Conservation (phyloP, 2,329 filamentous ascomycete species). For the Phyllosticta capitalensis region DNA sequence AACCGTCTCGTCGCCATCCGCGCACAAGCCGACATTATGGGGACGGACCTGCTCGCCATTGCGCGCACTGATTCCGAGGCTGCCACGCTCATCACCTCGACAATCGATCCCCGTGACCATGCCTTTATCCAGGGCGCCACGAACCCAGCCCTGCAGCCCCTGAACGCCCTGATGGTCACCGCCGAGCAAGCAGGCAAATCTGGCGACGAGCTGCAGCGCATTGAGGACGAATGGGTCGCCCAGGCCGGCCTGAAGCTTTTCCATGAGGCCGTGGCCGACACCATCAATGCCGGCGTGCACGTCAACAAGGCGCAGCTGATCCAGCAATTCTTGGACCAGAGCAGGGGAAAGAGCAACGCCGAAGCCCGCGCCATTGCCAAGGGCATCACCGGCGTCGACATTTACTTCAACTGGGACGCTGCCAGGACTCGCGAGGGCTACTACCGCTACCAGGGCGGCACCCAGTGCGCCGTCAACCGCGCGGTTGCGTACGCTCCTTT, state of each 20-base stretch:
- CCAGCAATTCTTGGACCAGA: slow-evolving; percentile 54
- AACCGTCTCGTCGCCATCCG: slow-evolving; percentile 94
- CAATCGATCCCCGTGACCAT: slow-evolving; percentile 92
- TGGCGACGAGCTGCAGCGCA: slow-evolving; percentile 72
- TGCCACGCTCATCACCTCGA: slow-evolving; percentile 91
- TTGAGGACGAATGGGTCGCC: slow-evolving; percentile 80
- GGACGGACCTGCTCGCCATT: slow-evolving; percentile 78
- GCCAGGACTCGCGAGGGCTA: slow-evolving; percentile 88
- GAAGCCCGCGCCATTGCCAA: slow-evolving; percentile 76
- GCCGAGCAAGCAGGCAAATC: slow-evolving; percentile 75
- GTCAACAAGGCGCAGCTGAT: slow-evolving; percentile 61
- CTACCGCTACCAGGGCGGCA: slow-evolving; percentile 87
- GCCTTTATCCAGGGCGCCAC: slow-evolving; percentile 84
- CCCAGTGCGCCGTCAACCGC: slow-evolving; percentile 81
- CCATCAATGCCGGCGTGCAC: slow-evolving; percentile 60
- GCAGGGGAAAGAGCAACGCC: slow-evolving; percentile 74
- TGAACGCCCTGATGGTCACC: slow-evolving; percentile 83
- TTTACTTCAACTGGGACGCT: slow-evolving; percentile 94
- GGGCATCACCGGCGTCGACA: slow-evolving; percentile 64
- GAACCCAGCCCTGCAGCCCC: slow-evolving; percentile 71
- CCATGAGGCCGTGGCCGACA: slow-evolving; percentile 77
- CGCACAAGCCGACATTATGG: slow-evolving; percentile 98
- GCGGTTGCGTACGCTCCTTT: slow-evolving; percentile 88
- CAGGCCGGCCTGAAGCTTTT: slow-evolving; percentile 79
- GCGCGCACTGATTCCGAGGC: slow-evolving; percentile 96